These are phyloP conservation scores for Quercus wislizeni DNA, from an alignment of 306 rosid genomes.

Conservation along the genomic window DNA sequence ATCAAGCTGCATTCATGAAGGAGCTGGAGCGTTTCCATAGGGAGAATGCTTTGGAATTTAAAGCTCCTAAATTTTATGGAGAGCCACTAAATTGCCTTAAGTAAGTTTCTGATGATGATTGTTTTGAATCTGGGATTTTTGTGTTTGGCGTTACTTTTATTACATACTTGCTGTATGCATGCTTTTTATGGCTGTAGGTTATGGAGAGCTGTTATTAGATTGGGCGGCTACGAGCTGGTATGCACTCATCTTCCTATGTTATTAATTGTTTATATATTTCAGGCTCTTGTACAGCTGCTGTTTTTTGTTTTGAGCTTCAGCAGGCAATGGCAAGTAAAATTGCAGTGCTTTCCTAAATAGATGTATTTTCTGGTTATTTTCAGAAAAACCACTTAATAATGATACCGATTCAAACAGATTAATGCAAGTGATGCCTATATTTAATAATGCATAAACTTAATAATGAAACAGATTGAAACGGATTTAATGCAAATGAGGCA, in stretches of 20 bases:
- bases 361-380: background rate
- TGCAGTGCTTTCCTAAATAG: background rate
- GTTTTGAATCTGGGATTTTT: background rate
- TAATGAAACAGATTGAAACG: too few species aligned
- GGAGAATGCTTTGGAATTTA: slow-evolving; percentile 69
- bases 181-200: slow-evolving; percentile 47
- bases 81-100: slow-evolving; percentile 79
- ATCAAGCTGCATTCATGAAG: slow-evolving; percentile 63
- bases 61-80: slow-evolving; percentile 81
- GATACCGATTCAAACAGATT: background rate
- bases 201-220: slow-evolving; percentile 81
- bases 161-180: slow-evolving; percentile 10
- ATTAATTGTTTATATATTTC: background rate
- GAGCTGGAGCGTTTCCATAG: slow-evolving; percentile 65
- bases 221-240: slow-evolving; percentile 87
- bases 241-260: slow-evolving; percentile 20
- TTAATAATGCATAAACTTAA: background rate
- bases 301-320: background rate
- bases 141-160: slow-evolving; percentile 7
- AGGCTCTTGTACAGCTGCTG: background rate
- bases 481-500: background rate
- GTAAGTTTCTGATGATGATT: slow-evolving; percentile 38
- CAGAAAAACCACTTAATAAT: background rate
- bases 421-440: background rate
- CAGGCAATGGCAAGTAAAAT: background rate